Percentiles rank a stretch among this genome's conserved stretches.
These are phyloP conservation scores for Sugiyamaella smithiae DNA, from an alignment of 805 yeast genomes.

Conservation along the genomic window DNA sequence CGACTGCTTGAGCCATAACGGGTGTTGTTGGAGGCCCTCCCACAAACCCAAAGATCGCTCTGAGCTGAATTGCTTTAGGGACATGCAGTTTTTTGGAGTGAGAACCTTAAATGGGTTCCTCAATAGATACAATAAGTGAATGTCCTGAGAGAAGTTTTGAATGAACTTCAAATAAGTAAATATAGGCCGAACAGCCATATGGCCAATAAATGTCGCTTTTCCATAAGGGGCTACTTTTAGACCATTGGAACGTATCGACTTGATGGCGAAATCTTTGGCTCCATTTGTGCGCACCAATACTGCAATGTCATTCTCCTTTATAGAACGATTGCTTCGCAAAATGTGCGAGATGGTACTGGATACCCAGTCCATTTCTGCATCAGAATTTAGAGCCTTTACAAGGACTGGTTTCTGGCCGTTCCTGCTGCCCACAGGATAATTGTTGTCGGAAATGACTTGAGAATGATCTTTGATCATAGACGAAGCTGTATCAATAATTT, in stretches of 20 bases:
- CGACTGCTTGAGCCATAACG: conserved; percentile 7
- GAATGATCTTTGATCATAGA: conserved; percentile 57
- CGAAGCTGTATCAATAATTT: conserved; percentile 63
- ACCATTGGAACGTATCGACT: conserved; percentile 3
- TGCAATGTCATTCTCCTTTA: conserved; percentile 55
- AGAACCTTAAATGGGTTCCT: conserved; percentile 14
- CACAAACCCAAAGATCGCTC: conserved; percentile 13
- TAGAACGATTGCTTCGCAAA: conserved; percentile 44
- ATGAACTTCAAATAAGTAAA: conserved; percentile 19
- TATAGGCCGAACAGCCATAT: conserved; percentile 11
- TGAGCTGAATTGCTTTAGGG: conserved; percentile 1
- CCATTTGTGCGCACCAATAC: conserved; percentile 62
- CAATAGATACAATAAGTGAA: conserved; percentile 13
- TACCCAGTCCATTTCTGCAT: conserved; percentile 58
- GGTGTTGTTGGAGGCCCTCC: conserved; percentile 14
- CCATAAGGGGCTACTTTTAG: conserved; percentile 12
- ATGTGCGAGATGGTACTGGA: conserved; percentile 48
- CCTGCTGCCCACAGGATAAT: conserved; percentile 9
- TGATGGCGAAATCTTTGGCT: conserved; percentile 49
- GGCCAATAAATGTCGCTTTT: conserved; percentile 8
- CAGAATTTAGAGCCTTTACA: conserved; percentile 36
- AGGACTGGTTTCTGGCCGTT: conserved; percentile 36
- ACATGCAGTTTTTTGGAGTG: background rate
- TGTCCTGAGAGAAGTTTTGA: conserved; percentile 12
- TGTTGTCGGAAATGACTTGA: conserved; percentile 17